A percentile compares a stretch with the other conserved stretches of the same genome.
These are phyloP conservation scores for Shiraia sp. DNA, from an alignment of 2,329 filamentous ascomycete species.

Conservation along the genomic window DNA sequence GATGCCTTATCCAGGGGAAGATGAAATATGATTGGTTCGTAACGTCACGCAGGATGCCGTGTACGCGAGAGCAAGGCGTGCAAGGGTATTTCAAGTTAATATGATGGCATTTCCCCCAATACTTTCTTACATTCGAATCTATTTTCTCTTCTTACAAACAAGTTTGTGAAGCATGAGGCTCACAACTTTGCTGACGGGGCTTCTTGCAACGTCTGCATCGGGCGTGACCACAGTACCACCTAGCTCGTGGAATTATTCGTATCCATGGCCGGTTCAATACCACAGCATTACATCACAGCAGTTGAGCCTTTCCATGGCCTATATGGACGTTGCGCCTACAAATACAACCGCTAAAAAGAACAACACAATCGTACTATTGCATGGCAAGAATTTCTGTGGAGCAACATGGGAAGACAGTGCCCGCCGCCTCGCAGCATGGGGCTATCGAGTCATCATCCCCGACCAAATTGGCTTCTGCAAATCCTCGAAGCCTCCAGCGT, in stretches of 20 bases:
- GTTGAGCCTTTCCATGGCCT: conserved; percentile 58
- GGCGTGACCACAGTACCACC: conserved; percentile 14
- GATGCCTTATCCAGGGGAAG: not conserved
- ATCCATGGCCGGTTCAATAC: conserved; percentile 55
- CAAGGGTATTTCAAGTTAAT: not conserved
- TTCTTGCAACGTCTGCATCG: conserved; percentile 8
- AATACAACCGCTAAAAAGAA: conserved; percentile 40
- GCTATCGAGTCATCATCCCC: conserved; percentile 58
- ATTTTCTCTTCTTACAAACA: not conserved
- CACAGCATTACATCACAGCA: conserved; percentile 55
- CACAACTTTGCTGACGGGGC: conserved; percentile 1
- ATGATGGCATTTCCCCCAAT: too few species aligned
- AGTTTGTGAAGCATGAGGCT: conserved; percentile 9
- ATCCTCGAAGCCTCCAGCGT: conserved; percentile 55
- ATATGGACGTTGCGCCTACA: conserved; percentile 56
- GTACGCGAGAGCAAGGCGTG: conserved; percentile 13
- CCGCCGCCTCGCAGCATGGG: conserved; percentile 45
- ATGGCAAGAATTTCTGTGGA: conserved; percentile 62
- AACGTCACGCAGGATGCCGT: conserved; percentile 13
- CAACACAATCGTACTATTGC: conserved; percentile 53
- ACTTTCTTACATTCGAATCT: not conserved
- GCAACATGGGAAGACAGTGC: conserved; percentile 58
- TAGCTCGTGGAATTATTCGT: conserved; percentile 46
- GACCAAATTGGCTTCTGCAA: conserved; percentile 64
- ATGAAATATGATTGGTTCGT: not conserved